These are phyloP conservation scores for Paraphaeosphaeria minitans DNA, from an alignment of 2,329 filamentous ascomycete species.

Conservation along the genomic window DNA sequence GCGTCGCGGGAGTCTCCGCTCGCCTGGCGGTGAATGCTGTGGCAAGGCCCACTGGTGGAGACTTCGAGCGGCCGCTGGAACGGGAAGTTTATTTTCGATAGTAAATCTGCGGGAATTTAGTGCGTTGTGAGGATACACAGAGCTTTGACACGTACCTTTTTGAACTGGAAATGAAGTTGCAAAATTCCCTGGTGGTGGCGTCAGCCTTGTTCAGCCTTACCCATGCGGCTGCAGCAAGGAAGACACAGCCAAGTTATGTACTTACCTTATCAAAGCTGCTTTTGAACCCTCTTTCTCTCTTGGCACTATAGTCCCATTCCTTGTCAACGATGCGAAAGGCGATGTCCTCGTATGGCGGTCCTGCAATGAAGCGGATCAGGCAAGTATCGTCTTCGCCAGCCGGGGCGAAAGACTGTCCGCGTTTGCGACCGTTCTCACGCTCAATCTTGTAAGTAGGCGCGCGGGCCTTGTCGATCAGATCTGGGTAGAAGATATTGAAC, in stretches of 20 bases:
- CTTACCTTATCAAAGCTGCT: conserved; percentile 97
- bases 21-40: conserved; percentile 7
- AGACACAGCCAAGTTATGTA: conserved; percentile 17
- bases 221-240: neutral
- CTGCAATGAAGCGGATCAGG: conserved; percentile 92
- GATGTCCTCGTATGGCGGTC: conserved; percentile 94
- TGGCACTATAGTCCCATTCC: conserved; percentile 98
- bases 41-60: neutral
- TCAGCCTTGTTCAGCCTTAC: conserved; percentile 32
- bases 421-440: conserved; percentile 84
- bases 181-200: conserved; percentile 73
- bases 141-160: conserved; percentile 70
- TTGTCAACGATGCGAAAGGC: conserved; percentile 97
- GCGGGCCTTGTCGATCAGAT: conserved; percentile 92
- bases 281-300: conserved; percentile 90
- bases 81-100: conserved; percentile 50
- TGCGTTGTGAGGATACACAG: neutral
- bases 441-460: conserved; percentile 96
- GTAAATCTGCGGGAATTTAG: conserved; percentile 50
- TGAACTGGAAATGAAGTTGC: conserved; percentile 97
- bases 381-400: conserved; percentile 97
- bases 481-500: conserved; percentile 99
- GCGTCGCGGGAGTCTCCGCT: neutral
- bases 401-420: conserved; percentile 89
- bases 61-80: neutral